Evolutionary conservation across 75 land plant genomes (phyloP), one percentile per base, ranked within the genome.

Genomic region (Azolla pinnata): DNA sequence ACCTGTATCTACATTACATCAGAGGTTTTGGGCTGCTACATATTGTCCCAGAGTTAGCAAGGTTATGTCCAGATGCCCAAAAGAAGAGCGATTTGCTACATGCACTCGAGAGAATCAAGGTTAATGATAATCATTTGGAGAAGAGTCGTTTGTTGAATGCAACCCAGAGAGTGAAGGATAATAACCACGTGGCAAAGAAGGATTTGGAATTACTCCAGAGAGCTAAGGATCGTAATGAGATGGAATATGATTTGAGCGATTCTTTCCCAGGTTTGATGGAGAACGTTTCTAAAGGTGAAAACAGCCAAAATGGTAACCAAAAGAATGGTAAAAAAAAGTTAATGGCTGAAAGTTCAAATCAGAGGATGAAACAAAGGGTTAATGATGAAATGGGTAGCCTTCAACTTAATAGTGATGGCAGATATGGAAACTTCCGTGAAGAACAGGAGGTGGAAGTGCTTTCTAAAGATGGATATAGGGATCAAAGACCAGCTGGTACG

Each of bases 391-490:
- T n/a, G n/a, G n/a, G n/a, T n/a, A n/a, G n/a, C n/a, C n/a, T n/a
- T n/a, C n/a, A n/a, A n/a, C n/a, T n/a, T n/a, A n/a, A n/a, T n/a
- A 46, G 23, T 46, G 49, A 58, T 31, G 9, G 28, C 3, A n/a
- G 60, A 30, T 19, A 23, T 21, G 25, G 35, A 14, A 23, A 47
- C 57, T 10, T 4, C 1, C 10, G 25, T 52, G 54, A 52, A 21
- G 82, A 65, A 34, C 84, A 62, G 33, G 81, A 75, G 4, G 83
- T 74, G 31, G 99, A 90, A 48, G 80, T 80, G 42, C 65, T 86
- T 42, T 79, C 85, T 8, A 90, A 72, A 61, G 99, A 86, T 80
- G 99, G 88, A 1, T 95, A 95, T 44, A 83, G 97, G 33, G 47
- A 70, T 54, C 44, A 59, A 10, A 81, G 74, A 64, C 91, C 75